Percentiles rank a stretch among this genome's conserved stretches.
Evolutionary conservation across 371 early-diverging fungal genomes (phyloP).

Genomic region (Batkoa obscura): DNA sequence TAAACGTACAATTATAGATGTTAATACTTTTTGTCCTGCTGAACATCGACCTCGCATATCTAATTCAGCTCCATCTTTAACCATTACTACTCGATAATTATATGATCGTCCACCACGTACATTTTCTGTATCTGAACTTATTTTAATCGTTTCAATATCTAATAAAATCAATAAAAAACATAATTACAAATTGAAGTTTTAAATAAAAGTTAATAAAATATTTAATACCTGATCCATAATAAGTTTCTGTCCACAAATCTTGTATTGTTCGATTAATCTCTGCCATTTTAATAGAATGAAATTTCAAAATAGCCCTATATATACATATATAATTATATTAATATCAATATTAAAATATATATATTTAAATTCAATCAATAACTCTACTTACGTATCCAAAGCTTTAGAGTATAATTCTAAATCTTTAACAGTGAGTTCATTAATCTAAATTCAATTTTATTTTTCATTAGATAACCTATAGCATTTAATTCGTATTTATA

Average conservation of each 20-base stretch:
- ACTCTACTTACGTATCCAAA: slow-evolving; percentile 41
- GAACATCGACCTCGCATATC: slow-evolving; percentile 98
- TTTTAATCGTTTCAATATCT: slow-evolving; percentile 94
- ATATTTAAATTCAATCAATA: not conserved
- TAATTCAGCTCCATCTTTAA: slow-evolving; percentile 74
- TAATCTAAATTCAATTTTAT: slow-evolving; percentile 18
- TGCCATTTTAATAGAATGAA: slow-evolving; percentile 90
- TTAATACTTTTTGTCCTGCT: slow-evolving; percentile 98
- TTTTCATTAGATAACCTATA: too few species aligned
- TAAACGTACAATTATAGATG: slow-evolving; percentile 92
- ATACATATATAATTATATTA: too few species aligned
- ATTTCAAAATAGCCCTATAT: slow-evolving; percentile 77
- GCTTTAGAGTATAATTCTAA: slow-evolving; percentile 72
- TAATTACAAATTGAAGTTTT: too few species aligned
- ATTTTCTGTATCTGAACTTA: slow-evolving; percentile 68
- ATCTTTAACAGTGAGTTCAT: slow-evolving; percentile 59
- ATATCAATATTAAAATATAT: not conserved
- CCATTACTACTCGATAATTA: slow-evolving; percentile 94
- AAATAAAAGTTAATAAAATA: slow-evolving; percentile 10
- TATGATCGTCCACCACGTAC: slow-evolving; percentile 47
- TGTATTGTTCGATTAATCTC: slow-evolving; percentile 95
- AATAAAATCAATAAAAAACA: slow-evolving; percentile 1
- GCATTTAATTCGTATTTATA: too few species aligned
- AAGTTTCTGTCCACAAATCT: slow-evolving; percentile 95
- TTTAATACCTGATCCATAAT: slow-evolving; percentile 76